These are phyloP conservation scores for Solanum bulbocastanum DNA, from an alignment of 257 asterid genomes.

Conservation along the genomic window DNA sequence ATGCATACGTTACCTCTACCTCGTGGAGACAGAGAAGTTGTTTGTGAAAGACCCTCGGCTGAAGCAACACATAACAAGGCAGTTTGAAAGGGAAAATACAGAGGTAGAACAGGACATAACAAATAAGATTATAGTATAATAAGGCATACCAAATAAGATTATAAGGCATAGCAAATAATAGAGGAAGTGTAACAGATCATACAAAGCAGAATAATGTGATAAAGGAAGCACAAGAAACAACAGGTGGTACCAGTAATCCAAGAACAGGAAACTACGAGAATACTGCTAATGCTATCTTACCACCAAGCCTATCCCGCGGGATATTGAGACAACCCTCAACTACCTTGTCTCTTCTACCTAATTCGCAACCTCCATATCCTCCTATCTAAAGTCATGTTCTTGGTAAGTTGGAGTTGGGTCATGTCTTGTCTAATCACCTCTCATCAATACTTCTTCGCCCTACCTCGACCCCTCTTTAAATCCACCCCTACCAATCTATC, in stretches of 20 bases:
- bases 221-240: background rate
- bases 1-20: background rate
- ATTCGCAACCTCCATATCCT: background rate
- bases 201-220: background rate
- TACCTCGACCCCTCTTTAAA: background rate
- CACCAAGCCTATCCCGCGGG: background rate
- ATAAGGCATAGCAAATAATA: background rate
- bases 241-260: background rate
- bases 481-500: background rate
- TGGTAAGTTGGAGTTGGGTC: background rate
- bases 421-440: background rate
- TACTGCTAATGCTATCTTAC: background rate
- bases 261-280: background rate
- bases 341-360: background rate
- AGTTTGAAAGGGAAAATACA: background rate
- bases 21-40: background rate
- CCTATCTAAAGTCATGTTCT: background rate
- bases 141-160: background rate
- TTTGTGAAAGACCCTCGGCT: background rate
- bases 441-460: background rate
- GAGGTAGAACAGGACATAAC: background rate
- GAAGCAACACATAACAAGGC: background rate
- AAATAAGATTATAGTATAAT: background rate
- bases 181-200: background rate
- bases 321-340: background rate